Evolutionary conservation across 805 yeast species (phyloP).

Genomic region (Yarrowia sp.): DNA sequence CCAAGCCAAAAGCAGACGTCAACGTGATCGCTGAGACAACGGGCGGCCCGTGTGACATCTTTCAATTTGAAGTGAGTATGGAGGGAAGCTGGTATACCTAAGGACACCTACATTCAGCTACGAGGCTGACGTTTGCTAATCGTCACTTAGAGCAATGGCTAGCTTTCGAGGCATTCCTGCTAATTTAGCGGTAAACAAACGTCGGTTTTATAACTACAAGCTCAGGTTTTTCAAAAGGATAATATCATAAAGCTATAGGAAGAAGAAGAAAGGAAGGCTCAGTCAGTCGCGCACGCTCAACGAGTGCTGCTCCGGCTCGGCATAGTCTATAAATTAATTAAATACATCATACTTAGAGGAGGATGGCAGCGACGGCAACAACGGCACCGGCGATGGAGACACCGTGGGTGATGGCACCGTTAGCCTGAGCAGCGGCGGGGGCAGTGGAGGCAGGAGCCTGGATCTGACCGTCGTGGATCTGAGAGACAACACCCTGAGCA

Average conservation of each 20-base stretch:
- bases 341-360: constrained; percentile 34
- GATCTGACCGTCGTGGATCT: constrained; percentile 36
- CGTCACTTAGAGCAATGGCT: not conserved
- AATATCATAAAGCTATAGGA: constrained; percentile 21
- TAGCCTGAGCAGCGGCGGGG: constrained; percentile 34
- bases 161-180: not conserved
- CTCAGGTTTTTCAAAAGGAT: not conserved
- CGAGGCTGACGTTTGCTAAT: not conserved
- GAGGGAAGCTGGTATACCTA: not conserved
- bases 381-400: constrained; percentile 32
- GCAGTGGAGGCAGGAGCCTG: constrained; percentile 34
- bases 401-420: constrained; percentile 32
- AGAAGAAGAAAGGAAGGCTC: constrained; percentile 14
- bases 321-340: constrained; percentile 35
- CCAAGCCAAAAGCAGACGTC: not conserved
- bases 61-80: not conserved
- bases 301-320: constrained; percentile 29
- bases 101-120: too few species aligned
- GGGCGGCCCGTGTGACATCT: not conserved
- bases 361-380: constrained; percentile 32
- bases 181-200: constrained; percentile 16
- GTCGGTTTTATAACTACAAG: not conserved
- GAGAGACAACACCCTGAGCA: constrained; percentile 25
- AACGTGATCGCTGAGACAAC: not conserved
- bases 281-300: constrained; percentile 22